Percentiles rank a stretch among this genome's conserved stretches.
Evolutionary conservation across 768 basidiomycete species (phyloP).

Genomic region (Tricholoma furcatifolium): DNA sequence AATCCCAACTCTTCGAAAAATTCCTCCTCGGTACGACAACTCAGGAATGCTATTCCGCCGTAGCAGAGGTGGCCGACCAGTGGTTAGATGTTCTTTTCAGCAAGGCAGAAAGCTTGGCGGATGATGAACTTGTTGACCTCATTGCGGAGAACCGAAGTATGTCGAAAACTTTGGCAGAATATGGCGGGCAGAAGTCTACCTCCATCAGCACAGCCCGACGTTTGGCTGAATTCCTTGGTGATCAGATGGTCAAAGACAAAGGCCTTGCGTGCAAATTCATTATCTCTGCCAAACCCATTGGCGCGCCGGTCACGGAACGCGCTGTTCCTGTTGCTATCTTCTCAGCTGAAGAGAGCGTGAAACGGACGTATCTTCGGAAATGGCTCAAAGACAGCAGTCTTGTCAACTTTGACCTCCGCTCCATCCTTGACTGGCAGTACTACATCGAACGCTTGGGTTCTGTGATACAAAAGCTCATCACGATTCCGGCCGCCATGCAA

Average conservation of each 20-base stretch:
- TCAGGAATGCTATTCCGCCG: constrained; percentile 93
- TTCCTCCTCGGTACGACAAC: constrained; percentile 92
- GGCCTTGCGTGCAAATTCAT: constrained; percentile 99
- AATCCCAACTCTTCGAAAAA: constrained; percentile 96
- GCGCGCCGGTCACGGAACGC: constrained; percentile 95
- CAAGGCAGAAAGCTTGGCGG: constrained; percentile 77
- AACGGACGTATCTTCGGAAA: constrained; percentile 86
- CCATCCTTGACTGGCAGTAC: constrained; percentile 97
- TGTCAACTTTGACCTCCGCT: constrained; percentile 84
- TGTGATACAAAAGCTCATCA: constrained; percentile 98
- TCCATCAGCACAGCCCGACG: constrained; percentile 96
- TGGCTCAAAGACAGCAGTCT: constrained; percentile 96
- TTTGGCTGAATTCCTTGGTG: constrained; percentile 94
- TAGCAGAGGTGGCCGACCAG: constrained; percentile 90
- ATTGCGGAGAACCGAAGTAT: constrained; percentile 99
- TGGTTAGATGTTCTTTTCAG: constrained; percentile 97
- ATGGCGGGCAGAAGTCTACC: constrained; percentile 95
- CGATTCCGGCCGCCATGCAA: constrained; percentile 98
- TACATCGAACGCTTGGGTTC: constrained; percentile 97
- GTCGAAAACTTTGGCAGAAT: constrained; percentile 95
- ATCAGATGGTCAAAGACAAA: constrained; percentile 99
- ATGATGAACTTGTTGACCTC: constrained; percentile 94
- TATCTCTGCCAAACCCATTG: constrained; percentile 90
- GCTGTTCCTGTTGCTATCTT: constrained; percentile 98
- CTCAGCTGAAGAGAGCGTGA: constrained; percentile 90